A percentile compares a stretch with the other conserved stretches of the same genome.
Evolutionary conservation across 805 yeast species (phyloP).

Genomic region (Starmerella stigmatis): DNA sequence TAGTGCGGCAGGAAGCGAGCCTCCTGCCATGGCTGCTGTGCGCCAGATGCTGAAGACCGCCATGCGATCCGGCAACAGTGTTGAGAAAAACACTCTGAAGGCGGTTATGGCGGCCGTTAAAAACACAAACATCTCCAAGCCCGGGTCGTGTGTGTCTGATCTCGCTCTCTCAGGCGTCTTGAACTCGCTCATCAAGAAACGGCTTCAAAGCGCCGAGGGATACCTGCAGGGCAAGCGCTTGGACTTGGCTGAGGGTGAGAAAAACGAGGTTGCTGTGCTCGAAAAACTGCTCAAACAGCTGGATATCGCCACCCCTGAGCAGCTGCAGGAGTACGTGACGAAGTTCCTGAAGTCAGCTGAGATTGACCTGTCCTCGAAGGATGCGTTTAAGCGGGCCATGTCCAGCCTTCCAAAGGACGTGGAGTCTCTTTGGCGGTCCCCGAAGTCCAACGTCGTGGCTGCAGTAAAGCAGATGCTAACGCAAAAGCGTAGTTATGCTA

Average conservation of each 20-base stretch:
- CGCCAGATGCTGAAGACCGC: constrained; percentile 40
- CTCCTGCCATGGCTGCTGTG: constrained; percentile 31
- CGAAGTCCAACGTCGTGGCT: constrained; percentile 26
- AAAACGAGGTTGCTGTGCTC: constrained; percentile 38
- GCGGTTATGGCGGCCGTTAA: constrained; percentile 31
- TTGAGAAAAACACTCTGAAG: constrained; percentile 28
- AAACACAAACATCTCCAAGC: constrained; percentile 29
- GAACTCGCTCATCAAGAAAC: constrained; percentile 32
- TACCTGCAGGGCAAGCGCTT: constrained; percentile 38
- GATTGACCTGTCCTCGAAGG: constrained; percentile 17
- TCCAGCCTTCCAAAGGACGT: constrained; percentile 23
- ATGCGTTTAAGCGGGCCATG: constrained; percentile 17
- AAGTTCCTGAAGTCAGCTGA: constrained; percentile 7
- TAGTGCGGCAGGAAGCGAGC: constrained; percentile 23
- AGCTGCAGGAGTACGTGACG: constrained; percentile 32
- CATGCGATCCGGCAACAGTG: constrained; percentile 38
- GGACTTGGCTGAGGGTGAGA: constrained; percentile 48
- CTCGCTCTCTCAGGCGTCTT: constrained; percentile 35
- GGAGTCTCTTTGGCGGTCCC: constrained; percentile 29
- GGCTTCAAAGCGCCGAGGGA: constrained; percentile 42
- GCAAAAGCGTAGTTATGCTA: constrained; percentile 25
- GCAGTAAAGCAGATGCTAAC: constrained; percentile 22
- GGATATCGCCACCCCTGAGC: constrained; percentile 42
- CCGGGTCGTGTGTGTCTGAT: constrained; percentile 26
- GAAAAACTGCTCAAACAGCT: constrained; percentile 34